Evolutionary conservation across 495 filamentous ascomycete genomes (phyloP).

Genomic region (Sphaerosporella brunnea): DNA sequence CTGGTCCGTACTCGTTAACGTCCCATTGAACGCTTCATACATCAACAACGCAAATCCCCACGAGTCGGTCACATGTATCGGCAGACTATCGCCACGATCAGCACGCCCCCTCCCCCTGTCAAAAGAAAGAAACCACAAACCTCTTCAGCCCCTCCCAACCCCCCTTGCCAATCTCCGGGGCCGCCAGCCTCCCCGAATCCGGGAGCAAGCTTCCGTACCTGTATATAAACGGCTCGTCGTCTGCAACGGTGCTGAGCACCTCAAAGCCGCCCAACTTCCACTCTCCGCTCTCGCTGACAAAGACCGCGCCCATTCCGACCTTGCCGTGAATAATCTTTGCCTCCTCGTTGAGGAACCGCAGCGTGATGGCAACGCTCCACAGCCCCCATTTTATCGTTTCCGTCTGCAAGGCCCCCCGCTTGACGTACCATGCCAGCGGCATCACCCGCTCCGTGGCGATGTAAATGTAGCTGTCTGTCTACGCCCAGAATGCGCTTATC

Average conservation of each 20-base stretch:
- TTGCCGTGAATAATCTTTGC: slow-evolving; percentile 78
- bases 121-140: slow-evolving; percentile 9
- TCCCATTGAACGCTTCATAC: slow-evolving; percentile 72
- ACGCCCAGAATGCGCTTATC: slow-evolving; percentile 7
- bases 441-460: slow-evolving; percentile 81
- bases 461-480: slow-evolving; percentile 86
- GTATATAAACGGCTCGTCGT: slow-evolving; percentile 83
- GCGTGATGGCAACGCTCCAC: slow-evolving; percentile 66
- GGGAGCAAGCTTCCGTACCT: slow-evolving; percentile 73
- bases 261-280: slow-evolving; percentile 96
- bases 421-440: slow-evolving; percentile 72
- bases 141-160: slow-evolving; percentile 76
- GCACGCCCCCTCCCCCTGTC: background rate
- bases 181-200: slow-evolving; percentile 59
- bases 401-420: slow-evolving; percentile 59
- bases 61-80: slow-evolving; percentile 64
- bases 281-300: slow-evolving; percentile 84
- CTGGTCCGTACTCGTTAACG: slow-evolving; percentile 52
- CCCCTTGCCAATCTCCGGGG: slow-evolving; percentile 68
- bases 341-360: slow-evolving; percentile 92
- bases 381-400: slow-evolving; percentile 95
- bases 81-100: slow-evolving; percentile 32
- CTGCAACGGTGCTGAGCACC: slow-evolving; percentile 81
- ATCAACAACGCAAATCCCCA: slow-evolving; percentile 72
- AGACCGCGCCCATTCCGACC: slow-evolving; percentile 68